Base-by-base conservation (phyloP, 208 protist genomes). In the Leptomonas pyrrhocoris region DNA sequence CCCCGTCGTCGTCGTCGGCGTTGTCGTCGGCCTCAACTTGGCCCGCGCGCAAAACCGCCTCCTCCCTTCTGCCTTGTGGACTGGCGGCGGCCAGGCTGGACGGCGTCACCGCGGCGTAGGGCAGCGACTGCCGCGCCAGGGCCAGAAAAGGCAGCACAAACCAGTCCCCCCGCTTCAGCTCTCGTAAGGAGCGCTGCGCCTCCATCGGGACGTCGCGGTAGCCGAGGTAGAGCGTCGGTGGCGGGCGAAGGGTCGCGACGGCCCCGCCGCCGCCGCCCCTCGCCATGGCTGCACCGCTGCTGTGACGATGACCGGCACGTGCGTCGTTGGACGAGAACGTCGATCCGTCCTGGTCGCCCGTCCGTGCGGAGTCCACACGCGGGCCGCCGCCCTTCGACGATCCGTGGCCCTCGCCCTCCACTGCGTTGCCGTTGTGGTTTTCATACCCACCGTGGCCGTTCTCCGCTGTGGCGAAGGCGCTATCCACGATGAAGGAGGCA, bases 121-220 rank as follows among this genome's bases (percentile, higher is more conserved):
- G 49, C 45, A 72, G 64, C 50, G 60, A 68, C 68, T 91, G 69
- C n/a, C 81, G 76, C 25, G 79, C 90, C 38, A 89, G 45, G n/a
- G 68, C 49, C 51, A 91, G 74, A 72, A 45, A 74, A 12, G 92
- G 85, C 49, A 96, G 80, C 74, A 94, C 81, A 66, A 90, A 93
- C 87, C 88, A 92, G 28, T 84, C 79, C 48, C 75, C 80, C 12
- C 8, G 27, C 57, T 56, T 43, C 36, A 81, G 27, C 28, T 79
- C 75, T 19, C 73, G 54, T 51, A 94, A 61, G 28, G 65, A 23
- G 51, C 73, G 69, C 31, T 92, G 80, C 64, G 90, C 85, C 9
- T 73, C 74, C 0, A 66, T 51, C 13, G 82, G 72, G 23, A 96
- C 58, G 56, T 94, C 89, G 49, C 85, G 79, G 21, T 87, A 65